phyloP scores from a whole-genome alignment of 2,329 filamentous ascomycete genomes.

The Cadophora sp. region DNA sequence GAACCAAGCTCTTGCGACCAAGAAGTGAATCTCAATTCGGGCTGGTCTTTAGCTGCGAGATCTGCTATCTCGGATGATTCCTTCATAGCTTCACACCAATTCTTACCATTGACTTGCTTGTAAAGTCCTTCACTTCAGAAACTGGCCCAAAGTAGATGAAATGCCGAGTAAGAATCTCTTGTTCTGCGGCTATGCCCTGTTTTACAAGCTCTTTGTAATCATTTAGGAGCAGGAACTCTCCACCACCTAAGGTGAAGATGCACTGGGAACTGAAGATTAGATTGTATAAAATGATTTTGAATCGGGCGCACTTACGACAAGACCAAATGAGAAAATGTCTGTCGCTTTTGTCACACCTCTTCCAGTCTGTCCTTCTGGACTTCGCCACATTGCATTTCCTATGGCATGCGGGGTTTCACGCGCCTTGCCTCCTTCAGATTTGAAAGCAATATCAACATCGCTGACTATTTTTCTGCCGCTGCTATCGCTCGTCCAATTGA shows the following conservation, averaged over 20 bases:
- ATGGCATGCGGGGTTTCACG: conserved; percentile 16
- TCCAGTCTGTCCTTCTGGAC: conserved; percentile 10
- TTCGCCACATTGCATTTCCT: conserved; percentile 22
- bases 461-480: conserved; percentile 5
- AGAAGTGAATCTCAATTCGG: conserved; percentile 12
- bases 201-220: conserved; percentile 15
- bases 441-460: conserved; percentile 15
- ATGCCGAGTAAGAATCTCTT: conserved; percentile 17
- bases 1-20: background rate
- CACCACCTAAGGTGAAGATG: background rate
- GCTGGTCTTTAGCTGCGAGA: conserved; percentile 10
- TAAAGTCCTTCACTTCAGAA: background rate
- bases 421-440: conserved; percentile 10
- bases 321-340: conserved; percentile 16
- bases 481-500: conserved; percentile 18
- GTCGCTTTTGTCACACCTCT: conserved; percentile 17
- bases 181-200: conserved; percentile 10
- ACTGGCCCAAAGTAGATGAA: conserved; percentile 18
- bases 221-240: conserved; percentile 1
- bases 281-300: background rate
- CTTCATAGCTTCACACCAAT: conserved; percentile 11
- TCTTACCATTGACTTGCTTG: conserved; percentile 17
- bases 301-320: conserved; percentile 15
- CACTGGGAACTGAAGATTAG: background rate
- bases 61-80: conserved; percentile 15